Evolutionary conservation across 192 early-diverging fungal species (phyloP).

Genomic region (Funneliformis geosporum): DNA sequence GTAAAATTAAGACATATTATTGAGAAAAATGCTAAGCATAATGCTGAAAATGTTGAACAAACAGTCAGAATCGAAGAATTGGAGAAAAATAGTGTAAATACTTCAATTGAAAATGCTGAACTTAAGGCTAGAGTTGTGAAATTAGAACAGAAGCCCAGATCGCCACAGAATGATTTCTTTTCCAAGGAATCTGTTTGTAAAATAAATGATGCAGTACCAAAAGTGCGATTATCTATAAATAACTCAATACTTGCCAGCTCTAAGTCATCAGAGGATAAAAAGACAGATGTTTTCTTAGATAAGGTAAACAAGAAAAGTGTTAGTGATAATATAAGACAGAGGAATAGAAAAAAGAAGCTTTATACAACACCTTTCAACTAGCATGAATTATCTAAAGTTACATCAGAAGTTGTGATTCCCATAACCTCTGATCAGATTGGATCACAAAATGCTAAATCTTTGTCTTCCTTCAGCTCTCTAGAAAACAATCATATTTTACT

Average conservation of each 20-base stretch:
- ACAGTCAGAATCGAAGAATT: background rate
- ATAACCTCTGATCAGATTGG: too few relatives aligned
- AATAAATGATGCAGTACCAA: background rate
- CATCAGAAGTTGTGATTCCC: too few relatives aligned
- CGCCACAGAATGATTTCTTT: too few relatives aligned
- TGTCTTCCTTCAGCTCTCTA: too few relatives aligned
- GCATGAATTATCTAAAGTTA: too few relatives aligned
- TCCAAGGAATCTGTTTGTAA: background rate
- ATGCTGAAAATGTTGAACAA: background rate
- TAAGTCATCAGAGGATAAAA: conserved; percentile 24
- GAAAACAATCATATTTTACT: too few relatives aligned
- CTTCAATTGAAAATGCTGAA: background rate
- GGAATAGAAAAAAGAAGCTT: background rate
- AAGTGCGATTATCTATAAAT: conserved; percentile 1
- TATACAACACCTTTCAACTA: too few relatives aligned
- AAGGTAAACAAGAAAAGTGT: background rate
- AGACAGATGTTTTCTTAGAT: conserved; percentile 4
- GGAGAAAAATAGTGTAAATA: background rate
- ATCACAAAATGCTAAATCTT: too few relatives aligned
- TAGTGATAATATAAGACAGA: conserved; percentile 7
- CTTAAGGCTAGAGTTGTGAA: conserved; percentile 5
- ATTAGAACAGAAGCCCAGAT: background rate
- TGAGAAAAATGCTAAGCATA: too few relatives aligned
- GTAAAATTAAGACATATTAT: background rate
- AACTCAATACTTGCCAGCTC: background rate